Base-by-base conservation (phyloP, 192 early-diverging fungal genomes). In the Backusella psychrophila region DNA sequence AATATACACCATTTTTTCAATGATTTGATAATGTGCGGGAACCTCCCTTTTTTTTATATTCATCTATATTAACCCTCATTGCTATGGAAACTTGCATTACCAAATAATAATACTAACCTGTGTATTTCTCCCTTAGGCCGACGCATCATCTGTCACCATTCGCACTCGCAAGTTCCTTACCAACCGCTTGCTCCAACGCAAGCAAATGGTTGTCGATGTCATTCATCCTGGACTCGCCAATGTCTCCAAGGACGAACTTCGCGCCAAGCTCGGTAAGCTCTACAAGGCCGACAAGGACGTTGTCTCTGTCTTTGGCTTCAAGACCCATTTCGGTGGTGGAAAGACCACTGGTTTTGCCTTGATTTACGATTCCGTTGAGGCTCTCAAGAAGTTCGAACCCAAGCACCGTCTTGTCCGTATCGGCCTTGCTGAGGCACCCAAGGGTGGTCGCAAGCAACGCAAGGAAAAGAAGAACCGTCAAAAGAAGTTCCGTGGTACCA, bases 101-200 rank as follows among this genome's bases (percentile, higher is more conserved):
- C 11, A 39, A 39, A 39, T 11, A 38, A 31, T 31, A 31, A 31
- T 33, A 33, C 33, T 14, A 44, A 9, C 38, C 0, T 41, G 39
- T 41, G 8, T 26, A 56, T 53, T 67, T 35, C 11, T 17, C 71
- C 29, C 21, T 11, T 89, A 94, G 93, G 92, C 92, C 87, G 93
- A 94, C 89, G 82, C 87, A 82, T 69, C 91, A 74, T 85, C 90
- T 83, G 94, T 95, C 89, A 99, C 96, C 84, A 92, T 99, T 88
- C 90, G 97, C 82, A 98, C 97, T 82, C 93, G 97, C 89, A 97
- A 99, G 92, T 99, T 98, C 93, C 89, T 99, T 81, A 97, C 96
- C 79, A 99, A 99, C 96, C 95, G 94, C 81, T 90, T 99, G 80
- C 94, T 98, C 72, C 91, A 94, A 86, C 92, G 97, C 83, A 96